phyloP scores from a whole-genome alignment of 306 rosid genomes.

The Quercus robur region DNA sequence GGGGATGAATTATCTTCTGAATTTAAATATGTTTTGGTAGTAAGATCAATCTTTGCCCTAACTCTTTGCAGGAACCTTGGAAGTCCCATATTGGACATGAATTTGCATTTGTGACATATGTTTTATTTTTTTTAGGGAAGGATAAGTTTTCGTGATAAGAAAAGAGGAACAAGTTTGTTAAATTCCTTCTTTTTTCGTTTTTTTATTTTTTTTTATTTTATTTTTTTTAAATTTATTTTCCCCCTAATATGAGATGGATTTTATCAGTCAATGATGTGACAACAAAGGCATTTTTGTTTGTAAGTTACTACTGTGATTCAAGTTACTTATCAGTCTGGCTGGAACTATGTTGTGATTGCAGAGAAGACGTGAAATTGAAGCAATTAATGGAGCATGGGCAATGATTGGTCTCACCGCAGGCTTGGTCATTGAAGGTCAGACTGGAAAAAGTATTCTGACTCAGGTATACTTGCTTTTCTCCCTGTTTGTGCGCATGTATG shows the following conservation, averaged over 20 bases:
- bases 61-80: background rate
- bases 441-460: constrained; percentile 65
- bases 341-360: constrained; percentile 35
- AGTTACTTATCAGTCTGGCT: constrained; percentile 17
- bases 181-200: background rate
- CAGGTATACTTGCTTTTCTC: constrained; percentile 52
- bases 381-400: constrained; percentile 97
- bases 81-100: background rate
- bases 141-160: background rate
- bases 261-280: background rate
- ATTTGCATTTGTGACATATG: background rate
- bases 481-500: background rate
- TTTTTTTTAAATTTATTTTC: background rate
- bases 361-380: constrained; percentile 85
- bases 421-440: constrained; percentile 76
- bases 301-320: background rate
- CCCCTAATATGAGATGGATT: background rate
- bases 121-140: background rate
- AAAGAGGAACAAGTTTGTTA: background rate
- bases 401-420: constrained; percentile 92
- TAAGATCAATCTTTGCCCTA: background rate
- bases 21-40: background rate
- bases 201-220: too few relatives aligned
- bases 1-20: background rate
- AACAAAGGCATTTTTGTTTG: background rate